Conservation (phyloP, 108 stramenopile genomes). For the Chaetoceros muelleri region DNA sequence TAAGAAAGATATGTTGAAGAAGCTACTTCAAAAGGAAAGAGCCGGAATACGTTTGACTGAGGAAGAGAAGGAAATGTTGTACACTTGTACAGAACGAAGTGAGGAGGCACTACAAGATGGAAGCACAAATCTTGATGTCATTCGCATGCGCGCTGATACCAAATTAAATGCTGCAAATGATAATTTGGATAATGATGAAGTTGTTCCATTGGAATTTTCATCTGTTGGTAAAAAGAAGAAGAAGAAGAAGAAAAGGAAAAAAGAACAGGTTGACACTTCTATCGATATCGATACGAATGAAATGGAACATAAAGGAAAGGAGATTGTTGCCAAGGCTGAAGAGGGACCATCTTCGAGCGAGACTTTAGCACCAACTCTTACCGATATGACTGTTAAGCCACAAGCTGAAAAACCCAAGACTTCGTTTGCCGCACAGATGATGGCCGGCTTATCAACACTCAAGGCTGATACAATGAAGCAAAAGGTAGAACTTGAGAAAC, state of each 20-base stretch:
- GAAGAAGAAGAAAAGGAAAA: constrained; percentile 21
- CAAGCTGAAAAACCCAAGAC: background rate
- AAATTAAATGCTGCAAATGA: background rate
- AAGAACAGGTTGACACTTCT: background rate
- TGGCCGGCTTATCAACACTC: constrained; percentile 37
- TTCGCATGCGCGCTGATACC: too few relatives aligned
- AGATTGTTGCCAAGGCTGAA: constrained; percentile 2
- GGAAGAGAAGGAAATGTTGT: constrained; percentile 63
- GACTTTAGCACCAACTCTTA: constrained; percentile 3
- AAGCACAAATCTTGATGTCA: background rate
- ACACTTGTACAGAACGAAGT: constrained; percentile 16
- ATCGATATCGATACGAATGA: background rate
- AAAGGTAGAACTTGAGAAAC: constrained; percentile 2
- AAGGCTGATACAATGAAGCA: constrained; percentile 12
- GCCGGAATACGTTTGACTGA: constrained; percentile 47
- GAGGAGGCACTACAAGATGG: constrained; percentile 15
- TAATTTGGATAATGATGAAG: constrained; percentile 6
- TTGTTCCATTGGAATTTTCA: background rate
- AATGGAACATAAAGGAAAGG: constrained; percentile 7
- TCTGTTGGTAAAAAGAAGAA: background rate
- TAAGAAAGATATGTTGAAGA: constrained; percentile 60
- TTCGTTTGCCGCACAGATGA: constrained; percentile 48
- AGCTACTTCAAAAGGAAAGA: constrained; percentile 49
- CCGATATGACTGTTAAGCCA: background rate
- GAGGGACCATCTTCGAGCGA: constrained; percentile 2